Conservation (phyloP, 139 green algal species). For the Desmodesmus armatus region DNA sequence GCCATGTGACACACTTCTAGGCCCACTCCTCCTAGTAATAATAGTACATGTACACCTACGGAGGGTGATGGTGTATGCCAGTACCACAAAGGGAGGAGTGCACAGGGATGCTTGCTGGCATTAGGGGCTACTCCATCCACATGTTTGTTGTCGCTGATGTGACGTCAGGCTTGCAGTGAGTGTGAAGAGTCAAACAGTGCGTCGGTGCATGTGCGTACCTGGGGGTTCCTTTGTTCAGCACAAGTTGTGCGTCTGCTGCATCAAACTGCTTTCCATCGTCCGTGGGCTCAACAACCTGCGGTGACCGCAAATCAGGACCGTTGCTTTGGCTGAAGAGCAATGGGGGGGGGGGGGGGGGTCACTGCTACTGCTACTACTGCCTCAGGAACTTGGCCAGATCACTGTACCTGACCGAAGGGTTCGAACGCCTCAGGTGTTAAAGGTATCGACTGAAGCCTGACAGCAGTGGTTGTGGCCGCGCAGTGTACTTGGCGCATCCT, state of each 20-base stretch:
- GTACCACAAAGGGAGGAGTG: too few relatives aligned
- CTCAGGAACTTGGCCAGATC: background rate
- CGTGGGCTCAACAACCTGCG: constrained; percentile 63
- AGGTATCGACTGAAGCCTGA: background rate
- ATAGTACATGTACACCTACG: background rate
- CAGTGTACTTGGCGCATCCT: background rate
- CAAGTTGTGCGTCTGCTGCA: constrained; percentile 73
- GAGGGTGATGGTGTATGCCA: background rate
- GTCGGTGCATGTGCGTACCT: constrained; percentile 51
- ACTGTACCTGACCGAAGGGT: constrained; percentile 77
- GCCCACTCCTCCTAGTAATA: too few relatives aligned
- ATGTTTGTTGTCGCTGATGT: too few relatives aligned
- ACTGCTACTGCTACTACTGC: background rate
- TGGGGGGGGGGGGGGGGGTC: background rate
- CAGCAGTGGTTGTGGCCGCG: background rate
- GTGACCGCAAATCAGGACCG: background rate
- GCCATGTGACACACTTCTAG: too few relatives aligned
- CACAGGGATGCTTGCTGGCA: too few relatives aligned
- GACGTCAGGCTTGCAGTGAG: too few relatives aligned
- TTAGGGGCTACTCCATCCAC: too few relatives aligned
- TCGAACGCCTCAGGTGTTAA: constrained; percentile 68
- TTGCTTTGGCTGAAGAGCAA: background rate
- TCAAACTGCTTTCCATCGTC: constrained; percentile 83
- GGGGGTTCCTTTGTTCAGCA: constrained; percentile 74
- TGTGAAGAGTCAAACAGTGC: too few relatives aligned